Conservation (phyloP, 2,329 filamentous ascomycete species). For the Aspergillus fijiensis region DNA sequence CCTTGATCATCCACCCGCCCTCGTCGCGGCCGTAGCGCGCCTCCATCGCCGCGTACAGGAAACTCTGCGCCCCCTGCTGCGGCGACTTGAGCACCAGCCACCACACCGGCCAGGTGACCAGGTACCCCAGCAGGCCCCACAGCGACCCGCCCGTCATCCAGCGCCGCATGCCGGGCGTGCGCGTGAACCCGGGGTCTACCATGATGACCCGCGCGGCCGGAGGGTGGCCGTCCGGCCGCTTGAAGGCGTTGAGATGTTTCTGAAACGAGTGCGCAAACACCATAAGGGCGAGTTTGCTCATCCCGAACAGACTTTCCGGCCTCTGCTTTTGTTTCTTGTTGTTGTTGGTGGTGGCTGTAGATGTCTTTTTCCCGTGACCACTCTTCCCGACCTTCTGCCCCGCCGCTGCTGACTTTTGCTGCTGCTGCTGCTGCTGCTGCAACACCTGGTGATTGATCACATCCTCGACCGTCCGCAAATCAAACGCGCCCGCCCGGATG, state of each 20-base stretch:
- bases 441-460: neutral
- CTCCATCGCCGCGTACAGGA: slow-evolving; percentile 85
- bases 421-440: neutral
- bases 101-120: slow-evolving; percentile 73
- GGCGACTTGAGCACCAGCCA: slow-evolving; percentile 89
- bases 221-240: slow-evolving; percentile 77
- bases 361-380: neutral
- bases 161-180: slow-evolving; percentile 82
- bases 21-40: slow-evolving; percentile 61
- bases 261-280: slow-evolving; percentile 88
- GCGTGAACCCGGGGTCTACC: slow-evolving; percentile 79
- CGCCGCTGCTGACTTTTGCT: neutral
- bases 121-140: slow-evolving; percentile 73
- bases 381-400: neutral
- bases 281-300: slow-evolving; percentile 75
- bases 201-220: slow-evolving; percentile 81
- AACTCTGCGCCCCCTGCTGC: slow-evolving; percentile 78
- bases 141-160: slow-evolving; percentile 86
- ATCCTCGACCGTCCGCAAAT: slow-evolving; percentile 36
- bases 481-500: slow-evolving; percentile 67
- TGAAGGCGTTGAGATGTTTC: slow-evolving; percentile 82
- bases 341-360: no score
- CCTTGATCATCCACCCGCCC: slow-evolving; percentile 78
- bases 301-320: slow-evolving; percentile 56
- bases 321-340: slow-evolving; percentile 2